A percentile compares a stretch with the other conserved stretches of the same genome.
Conservation (phyloP, 2,329 filamentous ascomycete genomes). For the Penicillium sp. region DNA sequence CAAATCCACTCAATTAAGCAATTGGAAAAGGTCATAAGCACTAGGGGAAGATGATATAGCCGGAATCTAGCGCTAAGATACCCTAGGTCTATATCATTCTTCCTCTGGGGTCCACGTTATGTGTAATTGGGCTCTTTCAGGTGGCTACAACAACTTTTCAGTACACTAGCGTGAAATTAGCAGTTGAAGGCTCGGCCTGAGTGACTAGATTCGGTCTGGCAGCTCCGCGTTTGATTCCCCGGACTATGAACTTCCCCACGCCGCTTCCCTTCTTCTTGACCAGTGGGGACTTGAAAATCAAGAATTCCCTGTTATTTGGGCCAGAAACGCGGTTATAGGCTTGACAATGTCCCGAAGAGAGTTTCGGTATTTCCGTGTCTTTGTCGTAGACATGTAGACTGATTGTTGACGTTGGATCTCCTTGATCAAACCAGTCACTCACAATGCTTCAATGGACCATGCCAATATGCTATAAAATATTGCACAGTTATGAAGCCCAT, state of each 20-base stretch:
- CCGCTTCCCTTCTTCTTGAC: not conserved
- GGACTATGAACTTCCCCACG: not conserved
- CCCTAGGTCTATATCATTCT: too few species aligned
- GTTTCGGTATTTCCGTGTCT: not conserved
- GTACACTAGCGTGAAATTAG: not conserved
- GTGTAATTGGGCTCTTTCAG: not conserved
- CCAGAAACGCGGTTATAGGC: not conserved
- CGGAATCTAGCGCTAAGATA: not conserved
- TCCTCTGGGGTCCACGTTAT: not conserved
- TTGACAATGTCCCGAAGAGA: not conserved
- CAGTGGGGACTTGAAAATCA: not conserved
- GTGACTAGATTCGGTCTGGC: not conserved
- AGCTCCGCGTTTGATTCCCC: not conserved
- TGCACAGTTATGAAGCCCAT: not conserved
- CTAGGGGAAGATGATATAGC: not conserved
- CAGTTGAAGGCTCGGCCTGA: not conserved
- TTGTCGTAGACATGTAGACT: not conserved
- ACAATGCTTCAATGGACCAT: not conserved
- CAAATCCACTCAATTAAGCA: not conserved
- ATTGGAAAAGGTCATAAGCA: not conserved
- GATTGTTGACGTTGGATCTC: not conserved
- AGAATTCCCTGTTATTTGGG: not conserved
- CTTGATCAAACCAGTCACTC: not conserved
- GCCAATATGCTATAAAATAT: not conserved
- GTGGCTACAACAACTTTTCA: not conserved